Base-by-base conservation (phyloP, 164 flowering plant species). In the Tetrastigma voinierianum region DNA sequence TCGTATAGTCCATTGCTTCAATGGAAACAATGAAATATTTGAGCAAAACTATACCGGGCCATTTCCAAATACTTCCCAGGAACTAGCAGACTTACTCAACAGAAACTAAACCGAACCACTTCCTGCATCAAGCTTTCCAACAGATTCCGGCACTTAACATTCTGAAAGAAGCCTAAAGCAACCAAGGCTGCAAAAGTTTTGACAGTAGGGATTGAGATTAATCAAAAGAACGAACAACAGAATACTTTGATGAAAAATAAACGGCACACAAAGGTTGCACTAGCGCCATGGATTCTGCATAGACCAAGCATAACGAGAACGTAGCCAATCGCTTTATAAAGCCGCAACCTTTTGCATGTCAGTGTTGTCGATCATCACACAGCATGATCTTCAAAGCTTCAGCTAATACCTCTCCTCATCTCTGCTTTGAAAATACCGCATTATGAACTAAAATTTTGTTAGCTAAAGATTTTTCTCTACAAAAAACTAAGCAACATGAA, bases 341-440 rank as follows among this genome's bases (percentile, higher is more conserved):
- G 98, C 97, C 56, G 97, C 96, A 64, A 96, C 93, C 72, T 96
- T 81, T 73, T 86, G 97, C 98, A 91, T 94, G 80, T 94, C 98
- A 77, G n/a, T 90, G 96, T 49, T 95, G 96, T 63, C 97, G 83
- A 59, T 88, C 98, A 43, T 95, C 94, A 74, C 94, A 95, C 71
- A 95, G 69, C 97, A 95, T 90, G 20, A 78, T 77, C 84, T 87
- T 95, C 55, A 95, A 63, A 70, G 97, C 96, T 74, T 92, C 98
- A 49, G 97, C 91, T 51, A 95, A 77, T 25, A 90, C 84, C 68
- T 82, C 97, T 25, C 98, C 44, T 79, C 78, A 77, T 90, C 89
- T 78, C 98, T 91, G 87, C 57, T 40, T 18, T 48, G 47, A 8
- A 49, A 46, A 46, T 43, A 48, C 44, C 43, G 54, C 12, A 51